Evolutionary conservation across 2,329 filamentous ascomycete species (phyloP).

Genomic region (Lanzia echinophila): DNA sequence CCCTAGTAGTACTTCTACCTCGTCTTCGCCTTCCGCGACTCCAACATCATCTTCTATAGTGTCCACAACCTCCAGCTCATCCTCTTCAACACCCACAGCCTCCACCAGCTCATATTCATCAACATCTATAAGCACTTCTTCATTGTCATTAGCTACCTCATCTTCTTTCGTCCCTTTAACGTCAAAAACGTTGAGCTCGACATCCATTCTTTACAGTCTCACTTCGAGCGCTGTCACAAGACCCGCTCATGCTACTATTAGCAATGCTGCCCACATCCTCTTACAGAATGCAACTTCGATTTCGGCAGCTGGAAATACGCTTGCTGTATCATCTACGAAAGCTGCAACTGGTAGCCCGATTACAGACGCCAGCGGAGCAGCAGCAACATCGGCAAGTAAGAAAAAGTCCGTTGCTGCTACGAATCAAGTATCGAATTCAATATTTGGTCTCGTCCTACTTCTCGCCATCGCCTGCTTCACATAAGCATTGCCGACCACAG

Average conservation of each 20-base stretch:
- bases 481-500: not conserved
- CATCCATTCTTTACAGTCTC: slow-evolving; percentile 7
- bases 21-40: slow-evolving; percentile 24
- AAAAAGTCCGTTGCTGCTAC: slow-evolving; percentile 5
- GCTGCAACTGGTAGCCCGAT: not conserved
- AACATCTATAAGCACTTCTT: slow-evolving; percentile 16
- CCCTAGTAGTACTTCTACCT: slow-evolving; percentile 3
- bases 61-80: slow-evolving; percentile 15
- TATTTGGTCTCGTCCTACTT: slow-evolving; percentile 1
- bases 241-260: slow-evolving; percentile 10
- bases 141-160: not conserved
- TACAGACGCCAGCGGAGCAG: not conserved
- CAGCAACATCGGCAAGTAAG: not conserved
- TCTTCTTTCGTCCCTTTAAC: slow-evolving; percentile 7
- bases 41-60: slow-evolving; percentile 16
- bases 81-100: slow-evolving; percentile 13
- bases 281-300: slow-evolving; percentile 21
- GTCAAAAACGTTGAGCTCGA: not conserved
- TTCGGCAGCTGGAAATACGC: not conserved
- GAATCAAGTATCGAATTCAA: not conserved
- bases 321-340: not conserved
- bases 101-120: slow-evolving; percentile 7
- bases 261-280: slow-evolving; percentile 21
- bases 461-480: slow-evolving; percentile 5
- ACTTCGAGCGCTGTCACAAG: slow-evolving; percentile 14